Base-by-base conservation (phyloP, 2,329 filamentous ascomycete genomes). In the Thelonectria blattea region DNA sequence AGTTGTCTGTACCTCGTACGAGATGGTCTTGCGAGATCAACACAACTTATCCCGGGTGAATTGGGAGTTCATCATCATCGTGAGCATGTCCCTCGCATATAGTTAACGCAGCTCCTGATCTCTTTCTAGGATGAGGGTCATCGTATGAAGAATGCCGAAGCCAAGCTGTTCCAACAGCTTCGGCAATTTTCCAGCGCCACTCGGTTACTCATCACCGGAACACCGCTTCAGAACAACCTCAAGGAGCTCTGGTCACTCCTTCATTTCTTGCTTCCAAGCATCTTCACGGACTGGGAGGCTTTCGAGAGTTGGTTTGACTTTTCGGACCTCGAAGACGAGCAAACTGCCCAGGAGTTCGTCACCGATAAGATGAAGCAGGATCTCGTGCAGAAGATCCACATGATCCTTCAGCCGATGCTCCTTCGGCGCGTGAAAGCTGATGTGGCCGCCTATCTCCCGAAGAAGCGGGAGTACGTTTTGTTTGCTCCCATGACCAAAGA, bases 291-390 rank as follows among this genome's bases (percentile, higher is more conserved):
- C 69, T 89, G 96, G 75, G 92, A 96, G 48, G 92, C 91, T 0
- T 99, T 99, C 60, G 92, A 97, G 71, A 88, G 88, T 1, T 98
- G 94, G 93, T 99, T 99, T 64, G 94, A 99, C 74, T 99, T 99
- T 69, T 95, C 91, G 0, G 93, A 93, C 8, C 82, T 99, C 1
- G 87, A 96, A 56, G 92, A 98, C 61, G 92, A 93, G 65, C 84
- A 90, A 37, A 88, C 88, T 0, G 90, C 92, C 1, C 88, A 91
- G 51, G 87, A 93, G 46, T 90, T 96, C 52, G 84, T 96, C 7
- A 88, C 89, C 3, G 91, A 96, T 69, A 87, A 91, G 55, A 86
- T 89, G 65, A 81, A 81, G 39, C 78, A 80, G 39, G 78, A 79
- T 9, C 58, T 81, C 0, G 76, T 81, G 2, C 79, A 93, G 52